Percentiles rank a stretch among this genome's conserved stretches.
Evolutionary conservation across 2,329 filamentous ascomycete genomes (phyloP).

Genomic region (Cytospora schulzeri): DNA sequence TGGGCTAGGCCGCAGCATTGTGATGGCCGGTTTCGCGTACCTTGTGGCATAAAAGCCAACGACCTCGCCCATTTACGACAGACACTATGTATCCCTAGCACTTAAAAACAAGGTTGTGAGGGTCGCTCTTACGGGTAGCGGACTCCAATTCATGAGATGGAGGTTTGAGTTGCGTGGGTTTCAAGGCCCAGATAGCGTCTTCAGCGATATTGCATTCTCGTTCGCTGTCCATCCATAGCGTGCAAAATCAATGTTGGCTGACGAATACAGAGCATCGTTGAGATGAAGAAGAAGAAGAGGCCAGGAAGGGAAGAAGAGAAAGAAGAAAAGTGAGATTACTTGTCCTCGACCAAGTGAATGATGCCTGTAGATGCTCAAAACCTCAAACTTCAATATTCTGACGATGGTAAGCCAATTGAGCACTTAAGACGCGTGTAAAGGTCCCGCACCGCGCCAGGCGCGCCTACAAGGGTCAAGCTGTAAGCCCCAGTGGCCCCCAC

Average conservation of each 20-base stretch:
- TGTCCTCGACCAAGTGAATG: too few species aligned
- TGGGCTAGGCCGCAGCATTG: neutral
- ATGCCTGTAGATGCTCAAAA: too few species aligned
- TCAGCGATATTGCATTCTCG: neutral
- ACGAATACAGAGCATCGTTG: too few species aligned
- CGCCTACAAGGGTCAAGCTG: constrained; percentile 19
- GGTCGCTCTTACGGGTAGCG: neutral
- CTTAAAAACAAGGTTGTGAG: neutral
- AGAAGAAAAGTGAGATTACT: too few species aligned
- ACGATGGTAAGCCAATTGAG: neutral
- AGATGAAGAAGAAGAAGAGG: neutral
- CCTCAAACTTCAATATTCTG: too few species aligned
- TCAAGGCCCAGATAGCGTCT: constrained; percentile 2
- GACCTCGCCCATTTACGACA: neutral
- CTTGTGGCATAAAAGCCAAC: neutral
- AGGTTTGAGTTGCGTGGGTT: neutral
- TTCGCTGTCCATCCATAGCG: neutral
- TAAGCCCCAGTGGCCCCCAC: neutral
- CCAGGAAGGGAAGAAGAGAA: too few species aligned
- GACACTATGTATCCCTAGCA: neutral
- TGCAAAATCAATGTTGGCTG: too few species aligned
- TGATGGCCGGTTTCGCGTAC: neutral
- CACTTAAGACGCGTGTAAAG: neutral
- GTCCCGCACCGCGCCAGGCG: neutral
- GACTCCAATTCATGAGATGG: neutral